Conservation (phyloP, 1,284 basidiomycete genomes). For the Tilletiopsis washingtonensis region DNA sequence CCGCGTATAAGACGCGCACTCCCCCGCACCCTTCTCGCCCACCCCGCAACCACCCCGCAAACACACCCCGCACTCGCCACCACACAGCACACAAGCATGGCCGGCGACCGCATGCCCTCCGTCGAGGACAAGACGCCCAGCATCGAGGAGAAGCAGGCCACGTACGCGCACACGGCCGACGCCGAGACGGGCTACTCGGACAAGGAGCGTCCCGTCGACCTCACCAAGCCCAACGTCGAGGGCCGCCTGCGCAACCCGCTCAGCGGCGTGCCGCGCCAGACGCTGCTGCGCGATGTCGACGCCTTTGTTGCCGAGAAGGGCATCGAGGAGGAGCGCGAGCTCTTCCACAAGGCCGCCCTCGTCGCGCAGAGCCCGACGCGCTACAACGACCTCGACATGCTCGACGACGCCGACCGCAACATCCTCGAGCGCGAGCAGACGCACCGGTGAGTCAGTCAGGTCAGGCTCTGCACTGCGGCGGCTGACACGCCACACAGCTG, state of each 20-base stretch:
- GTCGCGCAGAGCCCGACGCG: constrained; percentile 19
- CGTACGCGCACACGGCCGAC: too few species aligned
- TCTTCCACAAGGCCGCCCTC: constrained; percentile 17
- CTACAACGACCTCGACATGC: constrained; percentile 55
- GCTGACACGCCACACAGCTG: constrained; percentile 50
- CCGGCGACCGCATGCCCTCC: too few species aligned
- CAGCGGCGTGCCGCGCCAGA: neutral
- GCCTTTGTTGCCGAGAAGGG: constrained; percentile 16
- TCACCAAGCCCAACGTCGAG: constrained; percentile 3
- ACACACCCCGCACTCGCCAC: too few species aligned
- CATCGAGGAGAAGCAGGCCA: too few species aligned
- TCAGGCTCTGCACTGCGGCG: neutral
- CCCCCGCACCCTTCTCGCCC: too few species aligned
- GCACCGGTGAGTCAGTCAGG: neutral
- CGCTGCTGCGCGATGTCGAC: constrained; percentile 15
- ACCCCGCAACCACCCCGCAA: too few species aligned
- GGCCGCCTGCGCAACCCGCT: constrained; percentile 6
- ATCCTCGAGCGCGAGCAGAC: constrained; percentile 52
- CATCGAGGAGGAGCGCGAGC: constrained; percentile 12
- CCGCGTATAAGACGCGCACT: too few species aligned
- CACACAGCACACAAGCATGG: too few species aligned
- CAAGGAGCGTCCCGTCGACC: neutral
- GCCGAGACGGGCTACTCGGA: too few species aligned
- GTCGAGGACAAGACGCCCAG: too few species aligned
- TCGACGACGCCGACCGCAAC: constrained; percentile 55